Base-by-base conservation (phyloP, 2,329 filamentous ascomycete species). In the Fusarium ramigenum region DNA sequence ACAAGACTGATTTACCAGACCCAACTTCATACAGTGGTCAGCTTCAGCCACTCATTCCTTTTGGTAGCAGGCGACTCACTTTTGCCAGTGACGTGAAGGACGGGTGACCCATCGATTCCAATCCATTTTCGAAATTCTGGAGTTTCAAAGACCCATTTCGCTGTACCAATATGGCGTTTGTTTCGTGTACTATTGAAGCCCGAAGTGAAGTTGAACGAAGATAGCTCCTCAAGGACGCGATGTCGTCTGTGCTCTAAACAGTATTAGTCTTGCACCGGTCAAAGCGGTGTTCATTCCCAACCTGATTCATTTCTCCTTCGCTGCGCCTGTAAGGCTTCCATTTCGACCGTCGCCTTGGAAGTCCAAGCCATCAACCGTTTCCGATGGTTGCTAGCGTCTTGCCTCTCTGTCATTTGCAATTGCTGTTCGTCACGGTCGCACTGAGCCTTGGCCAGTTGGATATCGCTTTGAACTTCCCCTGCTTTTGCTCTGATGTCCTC, bases 1-100 rank as follows among this genome's bases (percentile, higher is more conserved):
- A 25, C 7, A 74, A 16, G 7, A 75, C 54, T 4, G 71, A 67
- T 37, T 75, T 75, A 6, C 73, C 73, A 39, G 73, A 75, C 2
- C 71, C 73, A 46, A 74, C 73, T 75, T 0, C 12, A 16, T 2
- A 10, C 0, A 0, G 2, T 11, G 1, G 12, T 25, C 8, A 34
- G 40, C 23, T 21, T 4, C 10, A n/a, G 4, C 9, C 14, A 9
- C 12, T 16, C 5, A 3, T 5, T 4, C 5, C 3, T 1, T 9
- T 37, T 7, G 0, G 25, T 12, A n/a, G 11, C 8, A 14, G 25
- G 14, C 21, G 4, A 60, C 60, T 23, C 28, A 72, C 73, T 75
- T 11, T 75, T 75, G 0, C 73, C 71, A 1, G 69, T 72, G 3
- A 75, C 11, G 3, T 72, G 65, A 15, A 75, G 60, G n/a, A 70